Percentiles rank a stretch among this genome's conserved stretches.
phyloP scores from a whole-genome alignment of 2,329 filamentous ascomycete species.

The Didymella sp. region DNA sequence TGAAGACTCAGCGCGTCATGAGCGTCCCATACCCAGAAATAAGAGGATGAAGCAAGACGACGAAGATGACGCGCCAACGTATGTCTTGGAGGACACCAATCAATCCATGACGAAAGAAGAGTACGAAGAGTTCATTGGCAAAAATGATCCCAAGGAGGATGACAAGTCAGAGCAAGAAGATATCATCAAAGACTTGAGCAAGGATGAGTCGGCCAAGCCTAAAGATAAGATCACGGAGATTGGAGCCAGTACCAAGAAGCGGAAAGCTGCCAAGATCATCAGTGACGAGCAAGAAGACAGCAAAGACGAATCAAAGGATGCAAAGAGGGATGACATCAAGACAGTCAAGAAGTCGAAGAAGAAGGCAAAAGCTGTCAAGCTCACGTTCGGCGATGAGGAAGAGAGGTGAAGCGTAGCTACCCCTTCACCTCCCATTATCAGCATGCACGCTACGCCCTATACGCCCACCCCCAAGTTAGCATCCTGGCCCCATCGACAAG shows the following conservation, averaged over 20 bases:
- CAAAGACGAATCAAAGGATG: constrained; percentile 16
- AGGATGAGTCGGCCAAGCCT: constrained; percentile 14
- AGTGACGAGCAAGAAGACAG: constrained; percentile 37
- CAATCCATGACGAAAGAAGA: constrained; percentile 63
- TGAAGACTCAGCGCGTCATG: constrained; percentile 56
- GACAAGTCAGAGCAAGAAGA: constrained; percentile 13
- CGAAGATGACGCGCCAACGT: constrained; percentile 77
- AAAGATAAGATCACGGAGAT: constrained; percentile 45
- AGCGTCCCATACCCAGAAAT: constrained; percentile 53
- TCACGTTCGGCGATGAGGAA: constrained; percentile 48
- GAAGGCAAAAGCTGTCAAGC: constrained; percentile 47
- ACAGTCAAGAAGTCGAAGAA: constrained; percentile 45
- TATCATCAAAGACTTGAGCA: constrained; percentile 11
- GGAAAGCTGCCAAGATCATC: constrained; percentile 48
- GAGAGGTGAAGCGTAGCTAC: constrained; percentile 26
- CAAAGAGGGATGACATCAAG: constrained; percentile 24
- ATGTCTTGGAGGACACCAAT: constrained; percentile 76
- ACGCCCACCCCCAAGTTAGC: not conserved
- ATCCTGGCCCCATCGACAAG: not conserved
- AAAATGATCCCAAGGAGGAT: constrained; percentile 32
- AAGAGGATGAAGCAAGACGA: constrained; percentile 62
- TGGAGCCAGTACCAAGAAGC: constrained; percentile 46
- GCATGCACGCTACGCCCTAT: not conserved
- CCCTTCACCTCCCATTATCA: not conserved
- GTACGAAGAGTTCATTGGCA: constrained; percentile 54